Base-by-base conservation (phyloP, 345 rosid species). In the Hibiscus tridactylites region DNA sequence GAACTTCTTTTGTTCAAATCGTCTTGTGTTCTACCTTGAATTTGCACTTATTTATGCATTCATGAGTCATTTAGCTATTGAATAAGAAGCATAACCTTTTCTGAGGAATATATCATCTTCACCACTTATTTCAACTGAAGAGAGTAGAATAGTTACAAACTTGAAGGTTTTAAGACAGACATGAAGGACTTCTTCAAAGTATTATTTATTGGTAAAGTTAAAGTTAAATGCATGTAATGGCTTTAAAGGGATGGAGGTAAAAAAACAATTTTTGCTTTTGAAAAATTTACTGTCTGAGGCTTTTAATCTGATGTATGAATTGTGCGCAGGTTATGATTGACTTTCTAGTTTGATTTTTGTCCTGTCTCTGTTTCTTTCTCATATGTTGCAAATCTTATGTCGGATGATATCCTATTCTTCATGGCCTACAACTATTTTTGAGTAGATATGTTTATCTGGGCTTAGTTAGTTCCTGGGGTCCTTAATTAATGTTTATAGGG, bases 301-400 rank as follows among this genome's bases (percentile, higher is more conserved):
- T 52, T 46, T 42, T 71, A 28, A 17, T 53, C 15, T 68, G 59
- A 29, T 68, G 28, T n/a, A 68, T 68, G 71, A 29, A 31, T 50
- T 29, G 71, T 19, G 50, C 52, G 28, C 44, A 50, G n/a, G 16
- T 6, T 31, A 29, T 50, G 28, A 68, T n/a, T 1, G 46, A n/a
- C 42, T 50, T 68, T 68, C 9, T n/a, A 29, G 42, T 52, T 68
- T 29, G 9, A 26, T 52, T 9, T 13, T 29, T 68, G 4, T 50
- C 58, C 31, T 50, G 44, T 16, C 42, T 68, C 71, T 54, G 39
- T 12, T 65, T 66, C 54, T 8, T 70, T 56, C 8, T 39, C 24
- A 17, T 19, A 63, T 10, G 9, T 42, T 70, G 65, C 13, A 16
- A 42, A 53, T 35, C 15, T 54, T 49, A 16, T 49, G 42, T 31